A percentile compares a stretch with the other conserved stretches of the same genome.
Evolutionary conservation across 2,329 filamentous ascomycete species (phyloP).

Genomic region (Fusarium luffae): DNA sequence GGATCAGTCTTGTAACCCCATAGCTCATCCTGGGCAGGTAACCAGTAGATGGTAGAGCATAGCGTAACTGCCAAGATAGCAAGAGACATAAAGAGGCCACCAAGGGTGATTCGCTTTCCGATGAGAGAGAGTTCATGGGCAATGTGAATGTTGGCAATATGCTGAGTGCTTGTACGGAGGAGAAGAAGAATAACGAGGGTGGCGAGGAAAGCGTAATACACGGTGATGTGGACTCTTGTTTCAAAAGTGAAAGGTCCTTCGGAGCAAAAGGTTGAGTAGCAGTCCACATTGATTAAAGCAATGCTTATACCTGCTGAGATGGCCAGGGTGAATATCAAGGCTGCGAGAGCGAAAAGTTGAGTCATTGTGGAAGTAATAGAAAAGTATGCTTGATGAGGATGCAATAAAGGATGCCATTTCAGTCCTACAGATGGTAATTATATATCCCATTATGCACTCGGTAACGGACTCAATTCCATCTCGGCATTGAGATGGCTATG

Average conservation of each 20-base stretch:
- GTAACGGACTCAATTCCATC: not conserved
- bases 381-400: accelerated
- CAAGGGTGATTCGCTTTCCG: not conserved
- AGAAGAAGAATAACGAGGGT: accelerated
- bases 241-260: not conserved
- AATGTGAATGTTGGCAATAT: accelerated
- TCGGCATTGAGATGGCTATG: not conserved
- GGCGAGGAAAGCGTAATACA: not conserved
- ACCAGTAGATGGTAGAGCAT: not conserved
- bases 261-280: not conserved
- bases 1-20: not conserved
- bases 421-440: not conserved
- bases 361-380: accelerated
- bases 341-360: not conserved
- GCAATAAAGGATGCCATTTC: no score
- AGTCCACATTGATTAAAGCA: not conserved
- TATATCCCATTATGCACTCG: accelerated
- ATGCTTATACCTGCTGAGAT: not conserved
- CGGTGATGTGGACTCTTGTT: not conserved
- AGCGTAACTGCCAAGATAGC: not conserved
- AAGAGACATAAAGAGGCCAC: not conserved
- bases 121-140: accelerated
- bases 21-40: not conserved
- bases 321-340: not conserved
- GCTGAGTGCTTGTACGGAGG: not conserved